Percentiles rank a stretch among this genome's conserved stretches.
phyloP scores from a whole-genome alignment of 176 grass and related monocot genomes.

The Triticum timopheevii region DNA sequence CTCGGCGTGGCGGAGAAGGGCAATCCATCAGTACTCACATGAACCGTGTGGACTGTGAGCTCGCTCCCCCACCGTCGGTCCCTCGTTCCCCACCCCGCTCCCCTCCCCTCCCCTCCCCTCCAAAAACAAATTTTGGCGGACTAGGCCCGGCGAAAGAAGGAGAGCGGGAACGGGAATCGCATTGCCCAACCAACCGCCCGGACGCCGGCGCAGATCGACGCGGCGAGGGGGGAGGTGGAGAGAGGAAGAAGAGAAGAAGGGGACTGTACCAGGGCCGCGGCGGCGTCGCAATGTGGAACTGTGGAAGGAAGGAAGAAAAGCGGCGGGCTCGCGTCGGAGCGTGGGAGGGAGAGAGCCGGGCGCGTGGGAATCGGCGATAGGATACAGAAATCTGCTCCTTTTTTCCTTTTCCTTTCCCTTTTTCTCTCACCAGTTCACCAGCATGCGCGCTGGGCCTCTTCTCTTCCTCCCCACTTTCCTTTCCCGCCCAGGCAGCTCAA shows the following conservation, averaged over 20 bases:
- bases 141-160: neutral
- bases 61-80: neutral
- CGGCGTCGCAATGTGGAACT: neutral
- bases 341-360: neutral
- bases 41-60: conserved; percentile 37
- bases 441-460: neutral
- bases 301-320: conserved; percentile 1
- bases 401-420: neutral
- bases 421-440: neutral
- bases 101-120: neutral
- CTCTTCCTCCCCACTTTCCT: neutral
- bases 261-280: conserved; percentile 32
- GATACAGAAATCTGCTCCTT: conserved; percentile 11
- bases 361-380: conserved; percentile 23
- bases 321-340: neutral
- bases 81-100: neutral
- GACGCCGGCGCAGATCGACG: neutral
- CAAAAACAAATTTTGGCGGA: neutral
- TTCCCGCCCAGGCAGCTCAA: conserved; percentile 62
- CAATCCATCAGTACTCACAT: conserved; percentile 21
- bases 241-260: neutral
- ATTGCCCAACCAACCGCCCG: neutral
- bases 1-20: conserved; percentile 40
- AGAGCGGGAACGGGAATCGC: conserved; percentile 21
- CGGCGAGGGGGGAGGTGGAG: neutral